A percentile compares a stretch with the other conserved stretches of the same genome.
These are phyloP conservation scores for Globisporangium perplexum DNA, from an alignment of 352 stramenopile genomes.

Conservation along the genomic window DNA sequence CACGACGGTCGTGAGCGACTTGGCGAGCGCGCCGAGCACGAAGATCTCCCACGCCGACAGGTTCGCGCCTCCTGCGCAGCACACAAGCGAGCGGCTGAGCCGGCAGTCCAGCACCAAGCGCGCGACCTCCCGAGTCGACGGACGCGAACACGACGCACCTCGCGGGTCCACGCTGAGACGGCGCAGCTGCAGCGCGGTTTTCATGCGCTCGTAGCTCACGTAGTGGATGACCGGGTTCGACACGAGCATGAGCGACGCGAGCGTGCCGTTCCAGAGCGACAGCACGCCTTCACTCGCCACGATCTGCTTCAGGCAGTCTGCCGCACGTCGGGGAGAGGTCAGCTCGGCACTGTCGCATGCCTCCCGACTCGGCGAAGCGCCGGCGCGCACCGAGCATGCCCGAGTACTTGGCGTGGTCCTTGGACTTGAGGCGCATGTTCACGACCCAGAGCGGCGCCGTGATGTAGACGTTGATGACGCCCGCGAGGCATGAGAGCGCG, in stretches of 20 bases:
- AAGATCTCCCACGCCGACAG: slow-evolving; percentile 88
- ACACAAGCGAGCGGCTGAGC: not conserved
- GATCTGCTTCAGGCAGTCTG: slow-evolving; percentile 52
- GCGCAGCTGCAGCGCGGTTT: slow-evolving; percentile 54
- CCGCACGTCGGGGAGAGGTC: too few species aligned
- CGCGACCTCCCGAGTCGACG: too few species aligned
- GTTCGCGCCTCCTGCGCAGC: slow-evolving; percentile 7
- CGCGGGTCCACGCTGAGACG: slow-evolving; percentile 13
- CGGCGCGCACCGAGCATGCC: slow-evolving; percentile 29
- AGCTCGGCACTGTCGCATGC: too few species aligned
- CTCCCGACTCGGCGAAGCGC: slow-evolving; percentile 11
- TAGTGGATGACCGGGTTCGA: slow-evolving; percentile 96
- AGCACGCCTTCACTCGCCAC: slow-evolving; percentile 64
- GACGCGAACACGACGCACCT: slow-evolving; percentile 4
- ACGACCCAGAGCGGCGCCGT: slow-evolving; percentile 91
- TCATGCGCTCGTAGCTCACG: slow-evolving; percentile 93
- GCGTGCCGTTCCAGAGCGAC: slow-evolving; percentile 90
- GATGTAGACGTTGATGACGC: slow-evolving; percentile 83
- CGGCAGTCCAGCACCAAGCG: not conserved
- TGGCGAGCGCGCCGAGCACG: slow-evolving; percentile 87
- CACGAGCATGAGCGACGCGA: slow-evolving; percentile 90
- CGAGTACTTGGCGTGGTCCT: slow-evolving; percentile 59
- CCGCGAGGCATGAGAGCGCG: slow-evolving; percentile 59
- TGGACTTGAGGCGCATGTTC: slow-evolving; percentile 91
- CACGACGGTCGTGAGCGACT: slow-evolving; percentile 89